Conservation (phyloP, 306 rosid species). For the Prinsepia uniflora region DNA sequence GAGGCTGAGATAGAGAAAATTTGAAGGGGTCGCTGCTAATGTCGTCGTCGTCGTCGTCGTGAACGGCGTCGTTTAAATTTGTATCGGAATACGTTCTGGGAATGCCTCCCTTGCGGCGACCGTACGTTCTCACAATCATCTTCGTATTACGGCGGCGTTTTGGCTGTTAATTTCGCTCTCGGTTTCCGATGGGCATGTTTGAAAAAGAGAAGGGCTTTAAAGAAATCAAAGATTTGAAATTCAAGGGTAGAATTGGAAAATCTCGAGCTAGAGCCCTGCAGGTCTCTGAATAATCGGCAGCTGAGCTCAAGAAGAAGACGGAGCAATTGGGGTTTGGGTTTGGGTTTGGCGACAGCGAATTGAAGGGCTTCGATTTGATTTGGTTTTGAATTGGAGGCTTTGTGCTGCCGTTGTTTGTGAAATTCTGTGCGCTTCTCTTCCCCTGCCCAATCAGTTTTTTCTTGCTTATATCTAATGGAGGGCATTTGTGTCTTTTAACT, state of each 20-base stretch:
- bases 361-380: neutral
- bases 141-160: slow-evolving; percentile 17
- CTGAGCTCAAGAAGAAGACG: neutral
- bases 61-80: slow-evolving; percentile 60
- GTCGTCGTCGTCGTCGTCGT: slow-evolving; percentile 57
- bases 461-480: neutral
- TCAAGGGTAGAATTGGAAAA: neutral
- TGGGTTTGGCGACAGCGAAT: neutral
- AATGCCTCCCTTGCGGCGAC: slow-evolving; percentile 69
- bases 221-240: slow-evolving; percentile 11
- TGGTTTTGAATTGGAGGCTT: neutral
- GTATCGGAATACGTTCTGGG: slow-evolving; percentile 58
- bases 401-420: slow-evolving; percentile 11
- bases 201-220: slow-evolving; percentile 26
- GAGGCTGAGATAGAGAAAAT: slow-evolving; percentile 57
- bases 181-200: neutral
- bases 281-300: neutral
- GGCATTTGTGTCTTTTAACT: slow-evolving; percentile 3
- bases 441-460: neutral
- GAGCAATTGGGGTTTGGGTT: neutral
- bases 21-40: slow-evolving; percentile 37
- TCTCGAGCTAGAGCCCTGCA: neutral
- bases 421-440: slow-evolving; percentile 22
- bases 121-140: slow-evolving; percentile 92
- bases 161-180: neutral